Percentiles rank a stretch among this genome's conserved stretches.
Evolutionary conservation across 2,329 filamentous ascomycete species (phyloP).

Genomic region (Teratosphaeria gauchensis): DNA sequence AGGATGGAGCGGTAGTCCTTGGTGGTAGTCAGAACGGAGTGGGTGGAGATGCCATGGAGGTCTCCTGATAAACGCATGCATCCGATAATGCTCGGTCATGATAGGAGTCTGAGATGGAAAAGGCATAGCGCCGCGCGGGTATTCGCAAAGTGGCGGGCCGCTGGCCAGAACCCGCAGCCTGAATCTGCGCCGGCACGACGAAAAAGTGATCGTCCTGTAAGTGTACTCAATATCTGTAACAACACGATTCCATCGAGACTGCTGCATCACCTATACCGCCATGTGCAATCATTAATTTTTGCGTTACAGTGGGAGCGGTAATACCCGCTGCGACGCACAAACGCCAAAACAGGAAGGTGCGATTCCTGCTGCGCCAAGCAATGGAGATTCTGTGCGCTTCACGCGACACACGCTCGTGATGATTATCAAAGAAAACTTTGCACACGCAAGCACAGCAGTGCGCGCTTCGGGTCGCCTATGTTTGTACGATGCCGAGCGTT

Average conservation of each 20-base stretch:
- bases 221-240: background rate
- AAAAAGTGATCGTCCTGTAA: background rate
- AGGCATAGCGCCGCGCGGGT: background rate
- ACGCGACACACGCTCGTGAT: too few species aligned
- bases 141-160: background rate
- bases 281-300: background rate
- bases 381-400: background rate
- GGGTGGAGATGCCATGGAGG: slow-evolving; percentile 55
- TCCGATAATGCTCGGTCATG: background rate
- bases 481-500: too few species aligned
- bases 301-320: background rate
- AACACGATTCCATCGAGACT: background rate
- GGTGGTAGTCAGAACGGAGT: slow-evolving; percentile 38
- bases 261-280: background rate
- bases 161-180: background rate
- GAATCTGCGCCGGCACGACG: too few species aligned
- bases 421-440: too few species aligned
- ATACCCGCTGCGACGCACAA: background rate
- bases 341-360: background rate
- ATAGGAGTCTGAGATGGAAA: background rate
- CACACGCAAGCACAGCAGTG: too few species aligned
- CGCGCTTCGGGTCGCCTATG: too few species aligned
- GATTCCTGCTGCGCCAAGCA: background rate
- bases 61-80: slow-evolving; percentile 35
- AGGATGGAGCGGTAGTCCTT: slow-evolving; percentile 72